phyloP scores from a whole-genome alignment of 2,329 filamentous ascomycete species.

The Emmonsia crescens region DNA sequence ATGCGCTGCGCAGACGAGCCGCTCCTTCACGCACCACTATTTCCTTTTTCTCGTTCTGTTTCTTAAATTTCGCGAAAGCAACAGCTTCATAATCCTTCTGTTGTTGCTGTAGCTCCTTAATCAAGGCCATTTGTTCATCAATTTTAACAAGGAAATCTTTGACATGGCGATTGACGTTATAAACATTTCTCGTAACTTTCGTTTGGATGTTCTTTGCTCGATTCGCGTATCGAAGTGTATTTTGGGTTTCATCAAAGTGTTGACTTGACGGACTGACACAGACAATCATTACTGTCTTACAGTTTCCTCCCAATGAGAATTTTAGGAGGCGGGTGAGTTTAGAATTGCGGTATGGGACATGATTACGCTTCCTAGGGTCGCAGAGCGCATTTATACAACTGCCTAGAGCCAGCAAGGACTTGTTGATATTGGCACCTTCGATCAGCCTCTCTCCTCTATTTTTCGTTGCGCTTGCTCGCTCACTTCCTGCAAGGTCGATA shows the following conservation, averaged over 20 bases:
- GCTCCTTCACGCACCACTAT: conserved; percentile 65
- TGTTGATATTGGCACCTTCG: conserved; percentile 98
- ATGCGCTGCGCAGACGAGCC: conserved; percentile 67
- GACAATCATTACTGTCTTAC: conserved; percentile 99
- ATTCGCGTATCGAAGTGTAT: conserved; percentile 94
- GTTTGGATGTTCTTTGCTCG: conserved; percentile 99
- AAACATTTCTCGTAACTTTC: conserved; percentile 97
- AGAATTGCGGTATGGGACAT: conserved; percentile 95
- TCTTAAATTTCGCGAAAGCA: conserved; percentile 81
- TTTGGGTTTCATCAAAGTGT: conserved; percentile 97
- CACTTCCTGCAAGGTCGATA: conserved; percentile 92
- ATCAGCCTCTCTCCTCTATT: conserved; percentile 84
- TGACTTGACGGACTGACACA: conserved; percentile 93
- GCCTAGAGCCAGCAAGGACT: conserved; percentile 84
- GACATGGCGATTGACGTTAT: conserved; percentile 97
- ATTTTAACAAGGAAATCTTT: conserved; percentile 99
- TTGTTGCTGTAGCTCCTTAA: conserved; percentile 88
- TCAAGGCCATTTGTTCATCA: conserved; percentile 93
- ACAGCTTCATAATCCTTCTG: conserved; percentile 77
- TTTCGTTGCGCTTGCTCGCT: conserved; percentile 91
- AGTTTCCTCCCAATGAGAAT: conserved; percentile 94
- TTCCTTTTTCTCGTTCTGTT: conserved; percentile 78
- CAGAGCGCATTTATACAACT: conserved; percentile 98
- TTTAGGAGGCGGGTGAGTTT: conserved; percentile 93
- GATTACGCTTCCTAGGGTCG: conserved; percentile 79